Base-by-base conservation (phyloP, 2,329 filamentous ascomycete genomes). In the Curvularia lunata region DNA sequence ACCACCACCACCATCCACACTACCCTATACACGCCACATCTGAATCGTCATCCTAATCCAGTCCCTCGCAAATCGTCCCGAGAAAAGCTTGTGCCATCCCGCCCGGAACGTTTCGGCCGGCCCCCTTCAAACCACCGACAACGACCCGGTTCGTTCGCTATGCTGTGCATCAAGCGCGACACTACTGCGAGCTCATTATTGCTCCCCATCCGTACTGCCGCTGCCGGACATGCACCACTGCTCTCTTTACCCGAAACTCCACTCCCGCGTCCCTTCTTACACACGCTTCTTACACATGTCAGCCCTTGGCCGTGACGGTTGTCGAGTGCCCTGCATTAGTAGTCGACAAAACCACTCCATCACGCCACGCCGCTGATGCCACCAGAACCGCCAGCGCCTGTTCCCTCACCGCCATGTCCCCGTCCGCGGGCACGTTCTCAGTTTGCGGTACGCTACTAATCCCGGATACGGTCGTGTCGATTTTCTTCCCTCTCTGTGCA, bases 321-420 rank as follows among this genome's bases (percentile, higher is more conserved):
- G 41, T 47, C 48, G 10, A 32, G 18, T 43, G 30, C 55, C 55
- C 55, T 61, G 58, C 58, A 61, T 61, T 46, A 61, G 55, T 30
- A 37, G 34, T 53, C 53, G 48, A 37, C 32, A 28, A 46, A 45
- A 51, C 28, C 18, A 43, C 25, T 19, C 45, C 58, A 40, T 61
- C 58, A 61, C 58, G 58, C 58, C 58, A 51, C 43, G 58, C 54
- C 48, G 58, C 55, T 54, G 52, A 48, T 40, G 47, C 34, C 27
- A 57, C 38, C 47, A 43, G n/a, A 48, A 13, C 41, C 32, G 53
- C 50, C 50, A 54, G 41, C 50, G 40, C 32, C 42, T 21, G 32
- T 41, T 52, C 32, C n/a, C 48, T 58, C 58, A 61, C 58, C 58
- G 58, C 55, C 51, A 46, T 58, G 23, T 52, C 43, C 48, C 46